phyloP scores from a whole-genome alignment of 1,284 basidiomycete species.

The Rhodotorula glutinis region DNA sequence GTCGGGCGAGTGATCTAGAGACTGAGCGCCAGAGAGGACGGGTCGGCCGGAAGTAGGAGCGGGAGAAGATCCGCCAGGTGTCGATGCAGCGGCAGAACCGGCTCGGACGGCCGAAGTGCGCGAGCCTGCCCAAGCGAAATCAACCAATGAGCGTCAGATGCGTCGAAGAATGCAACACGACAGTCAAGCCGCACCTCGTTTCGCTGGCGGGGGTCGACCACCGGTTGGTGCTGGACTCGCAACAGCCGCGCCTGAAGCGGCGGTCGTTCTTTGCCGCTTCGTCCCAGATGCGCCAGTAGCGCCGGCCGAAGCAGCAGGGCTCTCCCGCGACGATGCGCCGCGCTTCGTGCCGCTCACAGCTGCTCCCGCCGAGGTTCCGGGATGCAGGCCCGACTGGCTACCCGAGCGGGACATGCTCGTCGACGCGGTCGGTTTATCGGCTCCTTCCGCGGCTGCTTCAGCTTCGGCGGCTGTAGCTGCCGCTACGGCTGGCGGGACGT shows the following conservation, averaged over 20 bases:
- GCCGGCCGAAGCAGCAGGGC: not conserved
- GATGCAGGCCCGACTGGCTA: constrained; percentile 1
- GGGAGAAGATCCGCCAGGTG: constrained; percentile 1
- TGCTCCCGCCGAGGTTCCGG: not conserved
- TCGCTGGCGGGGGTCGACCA: not conserved
- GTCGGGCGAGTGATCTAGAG: not conserved
- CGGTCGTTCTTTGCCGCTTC: not conserved
- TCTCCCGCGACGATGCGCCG: not conserved
- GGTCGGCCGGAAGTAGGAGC: not conserved
- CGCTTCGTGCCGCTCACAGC: not conserved
- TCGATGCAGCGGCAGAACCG: not conserved
- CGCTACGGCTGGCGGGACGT: not conserved
- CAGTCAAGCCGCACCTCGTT: not conserved
- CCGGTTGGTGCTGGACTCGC: not conserved
- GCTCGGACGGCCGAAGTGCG: not conserved
- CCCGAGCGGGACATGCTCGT: not conserved
- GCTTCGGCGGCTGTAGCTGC: not conserved
- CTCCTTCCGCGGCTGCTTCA: not conserved
- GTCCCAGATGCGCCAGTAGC: not conserved
- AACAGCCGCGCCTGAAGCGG: not conserved
- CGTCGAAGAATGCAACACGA: not conserved
- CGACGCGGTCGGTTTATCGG: not conserved
- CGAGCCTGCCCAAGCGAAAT: too few species aligned
- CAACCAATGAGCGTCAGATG: too few species aligned
- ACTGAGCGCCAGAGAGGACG: not conserved